Percentiles rank a stretch among this genome's conserved stretches.
phyloP scores from a whole-genome alignment of 2,329 filamentous ascomycete genomes.

The Alternaria consortialis region DNA sequence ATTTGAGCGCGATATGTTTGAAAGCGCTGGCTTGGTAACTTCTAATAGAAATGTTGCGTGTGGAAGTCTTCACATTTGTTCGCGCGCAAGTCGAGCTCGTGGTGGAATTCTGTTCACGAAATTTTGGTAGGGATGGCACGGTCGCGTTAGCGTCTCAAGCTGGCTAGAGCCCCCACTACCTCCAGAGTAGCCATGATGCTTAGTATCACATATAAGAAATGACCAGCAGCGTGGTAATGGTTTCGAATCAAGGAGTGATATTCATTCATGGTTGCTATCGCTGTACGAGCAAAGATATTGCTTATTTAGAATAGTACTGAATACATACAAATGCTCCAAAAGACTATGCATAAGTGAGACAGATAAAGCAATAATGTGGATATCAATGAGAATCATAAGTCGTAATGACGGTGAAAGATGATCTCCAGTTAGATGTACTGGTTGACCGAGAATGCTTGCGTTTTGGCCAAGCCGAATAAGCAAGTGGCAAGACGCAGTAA shows the following conservation, averaged over 20 bases:
- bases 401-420: conserved; percentile 18
- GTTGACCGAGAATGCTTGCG: not conserved
- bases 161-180: not conserved
- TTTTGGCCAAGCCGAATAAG: conserved; percentile 1
- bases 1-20: not conserved
- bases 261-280: not conserved
- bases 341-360: conserved; percentile 3
- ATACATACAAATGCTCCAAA: conserved; percentile 2
- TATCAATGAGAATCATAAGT: conserved; percentile 27
- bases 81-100: conserved; percentile 8
- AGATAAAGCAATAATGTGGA: conserved; percentile 13
- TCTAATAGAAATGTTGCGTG: not conserved
- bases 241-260: not conserved
- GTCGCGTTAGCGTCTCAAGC: conserved; percentile 9
- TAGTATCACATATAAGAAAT: not conserved
- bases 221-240: not conserved
- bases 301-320: not conserved
- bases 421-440: not conserved
- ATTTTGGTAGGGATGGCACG: conserved; percentile 48
- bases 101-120: conserved; percentile 34
- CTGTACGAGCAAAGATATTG: not conserved
- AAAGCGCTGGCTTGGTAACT: not conserved
- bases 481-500: conserved; percentile 2
- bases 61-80: not conserved
- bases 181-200: not conserved